Evolutionary conservation across 176 grass and related monocot genomes (phyloP).

Genomic region (Phyllostachys edulis): DNA sequence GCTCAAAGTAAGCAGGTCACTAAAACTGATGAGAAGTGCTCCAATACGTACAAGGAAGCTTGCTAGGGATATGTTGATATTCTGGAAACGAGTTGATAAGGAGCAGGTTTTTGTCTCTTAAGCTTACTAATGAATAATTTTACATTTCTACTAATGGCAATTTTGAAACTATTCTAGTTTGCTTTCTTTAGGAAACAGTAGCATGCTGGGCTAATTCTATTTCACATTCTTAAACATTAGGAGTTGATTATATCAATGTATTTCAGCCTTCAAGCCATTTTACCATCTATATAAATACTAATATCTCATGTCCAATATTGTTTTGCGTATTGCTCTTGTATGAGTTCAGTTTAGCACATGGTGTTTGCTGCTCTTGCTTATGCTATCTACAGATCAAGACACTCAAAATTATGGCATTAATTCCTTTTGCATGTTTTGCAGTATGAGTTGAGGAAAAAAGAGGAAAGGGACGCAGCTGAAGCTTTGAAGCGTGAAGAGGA

Average conservation of each 20-base stretch:
- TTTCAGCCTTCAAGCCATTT: neutral
- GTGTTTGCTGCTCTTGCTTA: neutral
- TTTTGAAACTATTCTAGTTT: constrained; percentile 11
- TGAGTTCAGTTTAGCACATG: constrained; percentile 6
- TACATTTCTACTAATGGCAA: neutral
- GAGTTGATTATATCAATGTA: constrained; percentile 10
- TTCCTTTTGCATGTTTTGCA: constrained; percentile 35
- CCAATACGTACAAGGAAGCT: constrained; percentile 89
- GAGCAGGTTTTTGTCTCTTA: constrained; percentile 69
- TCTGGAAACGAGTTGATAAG: constrained; percentile 97
- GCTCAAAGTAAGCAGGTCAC: constrained; percentile 84
- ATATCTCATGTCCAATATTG: neutral
- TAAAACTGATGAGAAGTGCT: constrained; percentile 91
- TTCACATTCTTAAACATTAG: neutral
- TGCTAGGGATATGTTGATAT: constrained; percentile 97
- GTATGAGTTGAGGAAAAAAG: constrained; percentile 94
- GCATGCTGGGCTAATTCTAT: neutral
- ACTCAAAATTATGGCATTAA: neutral
- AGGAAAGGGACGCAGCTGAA: constrained; percentile 95
- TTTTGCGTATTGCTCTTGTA: neutral
- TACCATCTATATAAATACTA: neutral
- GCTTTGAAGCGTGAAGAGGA: constrained; percentile 97
- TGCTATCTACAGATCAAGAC: neutral
- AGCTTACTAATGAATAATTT: neutral
- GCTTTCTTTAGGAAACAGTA: neutral